Evolutionary conservation across 345 rosid genomes (phyloP).

Genomic region (Citrus inodora): DNA sequence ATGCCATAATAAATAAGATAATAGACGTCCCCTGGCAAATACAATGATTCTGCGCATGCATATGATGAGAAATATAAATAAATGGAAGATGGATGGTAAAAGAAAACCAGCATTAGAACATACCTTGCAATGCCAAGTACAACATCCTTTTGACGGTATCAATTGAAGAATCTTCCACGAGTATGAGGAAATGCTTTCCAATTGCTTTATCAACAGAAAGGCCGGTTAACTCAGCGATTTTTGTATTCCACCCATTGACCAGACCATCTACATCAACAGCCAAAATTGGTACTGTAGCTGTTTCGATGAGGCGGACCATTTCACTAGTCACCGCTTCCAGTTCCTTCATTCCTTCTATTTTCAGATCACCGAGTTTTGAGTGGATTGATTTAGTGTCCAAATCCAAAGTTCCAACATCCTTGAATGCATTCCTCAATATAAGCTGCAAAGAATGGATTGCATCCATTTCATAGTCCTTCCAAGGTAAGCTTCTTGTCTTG

Average conservation of each 20-base stretch:
- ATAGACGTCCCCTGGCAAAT: not conserved
- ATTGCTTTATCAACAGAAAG: constrained; percentile 81
- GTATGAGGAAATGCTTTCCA: constrained; percentile 75
- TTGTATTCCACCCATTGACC: constrained; percentile 93
- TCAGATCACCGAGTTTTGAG: constrained; percentile 69
- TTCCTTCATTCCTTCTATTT: constrained; percentile 77
- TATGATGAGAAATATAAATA: not conserved
- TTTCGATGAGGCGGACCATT: constrained; percentile 94
- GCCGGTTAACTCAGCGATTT: constrained; percentile 83
- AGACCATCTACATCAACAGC: constrained; percentile 86
- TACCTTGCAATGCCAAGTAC: constrained; percentile 79
- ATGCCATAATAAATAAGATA: not conserved
- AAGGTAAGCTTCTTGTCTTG: constrained; percentile 79
- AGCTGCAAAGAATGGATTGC: constrained; percentile 97
- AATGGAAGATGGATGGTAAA: not conserved
- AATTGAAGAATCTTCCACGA: constrained; percentile 80
- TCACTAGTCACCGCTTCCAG: constrained; percentile 93
- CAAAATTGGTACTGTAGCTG: constrained; percentile 86
- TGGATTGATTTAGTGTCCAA: constrained; percentile 43
- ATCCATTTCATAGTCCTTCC: constrained; percentile 98
- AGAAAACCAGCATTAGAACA: constrained; percentile 11
- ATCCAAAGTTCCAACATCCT: constrained; percentile 50
- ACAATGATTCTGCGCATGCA: not conserved
- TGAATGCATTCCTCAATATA: constrained; percentile 76
- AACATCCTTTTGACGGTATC: constrained; percentile 63